These are phyloP conservation scores for bread wheat (Triticum aestivum) DNA, from an alignment of 176 grass and related monocot species.

Conservation along the genomic window IWGSC_CS_RefSeq_v2.1 NC_057800.1:472283589-472284088, in stretches of 20 bases:
- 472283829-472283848: conserved; percentile 83
- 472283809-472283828: conserved; percentile 73
- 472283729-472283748: conserved; percentile 57
- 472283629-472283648: conserved; percentile 87
- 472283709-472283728: conserved; percentile 78
- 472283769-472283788: conserved; percentile 71
- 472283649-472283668: conserved; percentile 78
- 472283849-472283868: conserved; percentile 44
- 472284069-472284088: conserved; percentile 79
- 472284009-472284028: conserved; percentile 86
- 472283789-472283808: conserved; percentile 62
- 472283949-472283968: conserved; percentile 49
- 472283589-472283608: conserved; percentile 73
- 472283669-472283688: conserved; percentile 74
- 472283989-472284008: conserved; percentile 63
- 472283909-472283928: conserved; percentile 44
- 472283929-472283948: conserved; percentile 47
- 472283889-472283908: conserved; percentile 60
- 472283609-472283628: conserved; percentile 69
- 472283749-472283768: conserved; percentile 83
- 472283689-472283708: conserved; percentile 53
- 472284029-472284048: conserved; percentile 88
- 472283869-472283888: conserved; percentile 47
- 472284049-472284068: conserved; percentile 77
- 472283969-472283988: conserved; percentile 16